Conservation (phyloP, 2,329 filamentous ascomycete genomes). For the Thielaviopsis musarum region DNA sequence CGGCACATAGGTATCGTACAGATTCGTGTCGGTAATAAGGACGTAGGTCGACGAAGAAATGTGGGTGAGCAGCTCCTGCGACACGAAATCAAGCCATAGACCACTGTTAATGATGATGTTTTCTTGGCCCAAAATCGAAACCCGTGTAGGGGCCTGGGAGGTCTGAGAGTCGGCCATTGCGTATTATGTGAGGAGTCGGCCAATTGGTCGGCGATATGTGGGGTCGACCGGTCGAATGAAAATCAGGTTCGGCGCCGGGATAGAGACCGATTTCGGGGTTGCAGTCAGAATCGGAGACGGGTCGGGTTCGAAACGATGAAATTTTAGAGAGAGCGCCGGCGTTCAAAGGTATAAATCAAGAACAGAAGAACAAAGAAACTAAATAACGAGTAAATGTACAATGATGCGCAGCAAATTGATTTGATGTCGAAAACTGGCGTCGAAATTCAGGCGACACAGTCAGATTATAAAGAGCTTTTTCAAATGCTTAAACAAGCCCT, state of each 20-base stretch:
- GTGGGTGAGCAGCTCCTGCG: constrained; percentile 61
- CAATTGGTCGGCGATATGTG: not conserved
- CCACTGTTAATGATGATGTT: constrained; percentile 85
- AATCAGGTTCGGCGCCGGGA: not conserved
- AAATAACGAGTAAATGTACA: not conserved
- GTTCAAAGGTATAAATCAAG: not conserved
- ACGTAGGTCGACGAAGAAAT: constrained; percentile 82
- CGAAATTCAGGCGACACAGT: not conserved
- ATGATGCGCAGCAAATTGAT: not conserved
- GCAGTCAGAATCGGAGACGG: not conserved
- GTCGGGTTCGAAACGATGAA: not conserved
- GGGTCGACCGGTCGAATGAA: not conserved
- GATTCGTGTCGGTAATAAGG: constrained; percentile 90
- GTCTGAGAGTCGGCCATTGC: constrained; percentile 1
- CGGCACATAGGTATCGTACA: constrained; percentile 66
- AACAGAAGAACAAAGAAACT: not conserved
- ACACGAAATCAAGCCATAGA: constrained; percentile 71
- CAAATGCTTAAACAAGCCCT: not conserved
- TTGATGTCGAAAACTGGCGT: not conserved
- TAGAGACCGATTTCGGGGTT: no score
- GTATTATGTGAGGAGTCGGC: not conserved
- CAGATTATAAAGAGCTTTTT: not conserved
- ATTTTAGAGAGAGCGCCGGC: not conserved
- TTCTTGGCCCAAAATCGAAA: constrained; percentile 75
- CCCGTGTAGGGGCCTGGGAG: constrained; percentile 5